phyloP scores from a whole-genome alignment of 805 yeast species.

The Yarrowia sp. region DNA sequence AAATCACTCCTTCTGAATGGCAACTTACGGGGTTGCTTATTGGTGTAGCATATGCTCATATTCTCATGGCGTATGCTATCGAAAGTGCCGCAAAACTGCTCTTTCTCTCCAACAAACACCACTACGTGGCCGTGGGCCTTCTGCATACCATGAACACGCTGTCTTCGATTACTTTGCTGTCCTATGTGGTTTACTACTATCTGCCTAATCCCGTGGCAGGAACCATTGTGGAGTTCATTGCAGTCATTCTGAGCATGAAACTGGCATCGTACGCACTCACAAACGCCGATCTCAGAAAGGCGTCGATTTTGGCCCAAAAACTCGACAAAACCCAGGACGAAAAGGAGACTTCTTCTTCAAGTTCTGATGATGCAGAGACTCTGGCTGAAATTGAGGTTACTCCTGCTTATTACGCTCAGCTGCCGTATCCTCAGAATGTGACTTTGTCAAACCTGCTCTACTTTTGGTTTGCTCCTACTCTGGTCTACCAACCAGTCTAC shows the following conservation, averaged over 20 bases:
- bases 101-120: conserved; percentile 32
- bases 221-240: conserved; percentile 44
- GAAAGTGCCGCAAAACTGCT: conserved; percentile 39
- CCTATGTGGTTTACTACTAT: conserved; percentile 39
- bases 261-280: conserved; percentile 46
- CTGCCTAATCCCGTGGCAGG: conserved; percentile 47
- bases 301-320: conserved; percentile 32
- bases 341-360: conserved; percentile 19
- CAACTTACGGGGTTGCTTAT: conserved; percentile 33
- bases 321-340: conserved; percentile 9
- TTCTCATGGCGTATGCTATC: conserved; percentile 41
- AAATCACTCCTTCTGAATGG: conserved; percentile 27
- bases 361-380: conserved; percentile 27
- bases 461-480: conserved; percentile 49
- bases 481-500: conserved; percentile 50
- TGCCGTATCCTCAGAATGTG: conserved; percentile 45
- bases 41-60: conserved; percentile 38
- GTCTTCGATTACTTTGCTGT: conserved; percentile 36
- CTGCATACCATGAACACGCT: conserved; percentile 40
- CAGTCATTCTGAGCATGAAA: conserved; percentile 45
- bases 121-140: conserved; percentile 35
- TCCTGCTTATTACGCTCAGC: conserved; percentile 40
- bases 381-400: conserved; percentile 32
- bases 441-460: conserved; percentile 40
- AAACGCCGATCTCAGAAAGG: conserved; percentile 46